Conservation (phyloP, 2,329 filamentous ascomycete species). For the Sporothrix phasma region DNA sequence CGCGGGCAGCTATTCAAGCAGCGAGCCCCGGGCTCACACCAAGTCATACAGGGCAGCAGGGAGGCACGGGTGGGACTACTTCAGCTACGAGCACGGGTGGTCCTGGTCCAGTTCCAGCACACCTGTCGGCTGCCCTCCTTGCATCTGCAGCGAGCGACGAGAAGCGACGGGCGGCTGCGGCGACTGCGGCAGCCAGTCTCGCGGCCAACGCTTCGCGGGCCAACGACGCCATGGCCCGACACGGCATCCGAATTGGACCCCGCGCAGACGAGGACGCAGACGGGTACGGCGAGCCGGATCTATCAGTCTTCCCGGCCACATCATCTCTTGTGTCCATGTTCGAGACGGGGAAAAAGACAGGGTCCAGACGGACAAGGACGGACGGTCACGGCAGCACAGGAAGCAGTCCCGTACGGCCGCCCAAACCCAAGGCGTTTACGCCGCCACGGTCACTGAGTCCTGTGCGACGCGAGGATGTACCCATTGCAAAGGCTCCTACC, state of each 20-base stretch:
- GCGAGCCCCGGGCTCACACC: slow-evolving; percentile 29
- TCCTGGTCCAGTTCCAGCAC: not conserved
- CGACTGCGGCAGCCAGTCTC: not conserved
- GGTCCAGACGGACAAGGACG: not conserved
- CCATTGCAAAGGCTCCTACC: not conserved
- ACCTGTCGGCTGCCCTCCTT: slow-evolving; percentile 11
- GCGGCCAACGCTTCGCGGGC: not conserved
- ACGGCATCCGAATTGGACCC: not conserved
- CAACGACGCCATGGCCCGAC: not conserved
- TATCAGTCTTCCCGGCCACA: slow-evolving; percentile 50
- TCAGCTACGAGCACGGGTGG: not conserved
- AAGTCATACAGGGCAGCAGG: slow-evolving; percentile 28
- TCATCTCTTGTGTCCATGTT: slow-evolving; percentile 59
- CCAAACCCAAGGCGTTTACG: slow-evolving; percentile 23
- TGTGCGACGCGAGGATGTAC: not conserved
- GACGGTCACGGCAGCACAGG: not conserved
- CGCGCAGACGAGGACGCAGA: not conserved
- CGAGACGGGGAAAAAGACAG: slow-evolving; percentile 37
- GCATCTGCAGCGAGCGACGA: slow-evolving; percentile 7
- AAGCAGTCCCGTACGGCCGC: not conserved
- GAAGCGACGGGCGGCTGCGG: not conserved
- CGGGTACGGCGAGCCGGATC: slow-evolving; percentile 30
- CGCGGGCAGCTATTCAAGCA: slow-evolving; percentile 47
- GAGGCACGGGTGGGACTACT: not conserved
- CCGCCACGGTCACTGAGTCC: slow-evolving; percentile 26